phyloP scores from a whole-genome alignment of 2,329 filamentous ascomycete species.

The Aulographum hederae region DNA sequence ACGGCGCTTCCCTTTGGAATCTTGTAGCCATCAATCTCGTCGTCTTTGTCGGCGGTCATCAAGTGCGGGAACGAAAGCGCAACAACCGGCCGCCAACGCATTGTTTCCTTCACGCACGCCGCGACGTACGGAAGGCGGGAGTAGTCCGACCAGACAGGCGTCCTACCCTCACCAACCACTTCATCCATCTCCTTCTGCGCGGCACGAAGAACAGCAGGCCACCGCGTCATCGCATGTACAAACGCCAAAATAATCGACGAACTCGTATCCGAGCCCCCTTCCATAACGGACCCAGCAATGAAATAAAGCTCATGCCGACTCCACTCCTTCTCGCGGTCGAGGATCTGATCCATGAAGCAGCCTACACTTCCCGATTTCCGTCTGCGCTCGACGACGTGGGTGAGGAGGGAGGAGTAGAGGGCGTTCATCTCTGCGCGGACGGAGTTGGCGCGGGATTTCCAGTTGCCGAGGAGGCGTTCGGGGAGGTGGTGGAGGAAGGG shows the following conservation, averaged over 20 bases:
- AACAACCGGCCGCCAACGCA: constrained; percentile 15
- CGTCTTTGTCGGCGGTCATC: constrained; percentile 19
- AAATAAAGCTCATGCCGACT: not conserved
- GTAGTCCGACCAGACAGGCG: constrained; percentile 13
- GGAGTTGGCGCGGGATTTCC: constrained; percentile 5
- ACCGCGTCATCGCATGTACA: constrained; percentile 13
- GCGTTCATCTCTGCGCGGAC: constrained; percentile 6
- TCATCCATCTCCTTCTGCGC: constrained; percentile 15
- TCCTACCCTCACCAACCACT: constrained; percentile 10
- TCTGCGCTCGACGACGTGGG: constrained; percentile 9
- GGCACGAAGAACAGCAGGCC: constrained; percentile 12
- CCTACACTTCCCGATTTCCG: constrained; percentile 8
- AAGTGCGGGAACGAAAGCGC: constrained; percentile 20
- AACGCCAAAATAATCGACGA: constrained; percentile 18
- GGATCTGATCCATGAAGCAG: constrained; percentile 12
- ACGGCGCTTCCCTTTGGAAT: not conserved
- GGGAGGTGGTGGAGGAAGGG: constrained; percentile 24
- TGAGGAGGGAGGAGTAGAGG: constrained; percentile 9
- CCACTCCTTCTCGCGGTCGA: constrained; percentile 7
- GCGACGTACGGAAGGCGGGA: constrained; percentile 14
- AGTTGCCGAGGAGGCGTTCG: constrained; percentile 6
- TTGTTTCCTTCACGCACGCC: constrained; percentile 15
- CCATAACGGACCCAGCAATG: constrained; percentile 9
- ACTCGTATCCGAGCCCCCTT: constrained; percentile 20
- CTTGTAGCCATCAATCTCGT: constrained; percentile 7